Evolutionary conservation across 768 basidiomycete species (phyloP), one percentile per base, ranked within the genome.

Genomic region (Serpula lacrymans): DNA sequence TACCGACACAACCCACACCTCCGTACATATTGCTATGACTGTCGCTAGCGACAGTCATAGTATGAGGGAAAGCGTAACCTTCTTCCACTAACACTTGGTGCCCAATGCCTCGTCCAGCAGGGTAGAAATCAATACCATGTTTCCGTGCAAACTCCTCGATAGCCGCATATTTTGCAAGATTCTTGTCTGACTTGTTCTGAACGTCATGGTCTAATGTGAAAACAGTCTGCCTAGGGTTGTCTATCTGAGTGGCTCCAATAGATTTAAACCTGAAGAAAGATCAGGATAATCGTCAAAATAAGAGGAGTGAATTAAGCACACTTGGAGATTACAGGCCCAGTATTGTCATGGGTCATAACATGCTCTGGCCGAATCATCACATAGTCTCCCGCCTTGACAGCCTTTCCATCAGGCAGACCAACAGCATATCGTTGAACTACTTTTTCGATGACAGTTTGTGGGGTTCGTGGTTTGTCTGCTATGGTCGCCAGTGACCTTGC

Each of bases 1-100:
- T 99, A 2, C 96, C 96, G 3, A 99, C 81, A 55, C 94, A 95
- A 1, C 92, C 95, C 4, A 99, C 89, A 24, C 94, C 96, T 13
- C 96, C 96, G 55, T 99, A 99, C 88, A 98, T 98, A 61, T 99
- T 99, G 57, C 88, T 90, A 63, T 96, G 94, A 59, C 89, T 93
- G 65, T 95, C 93, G 54, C 86, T 90, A 6, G 93, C 94, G 21
- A 99, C 96, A 2, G 95, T 96, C 55, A 99, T 78, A 13, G 90
- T 90, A 43, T 93, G 71, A 0, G 96, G 96, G 62, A 96, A 98
- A 0, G 96, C 95, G 58, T 98, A 99, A 1, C 96, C 96, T 60
- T 99, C 96, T 63, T 99, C 96, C 16, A 99, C 82, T 41, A 99
- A 84, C 44, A 98, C 75, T 60, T 99, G 96, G 62, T 99, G 96